phyloP scores from a whole-genome alignment of 768 basidiomycete species.

The Lentinula sp. region DNA sequence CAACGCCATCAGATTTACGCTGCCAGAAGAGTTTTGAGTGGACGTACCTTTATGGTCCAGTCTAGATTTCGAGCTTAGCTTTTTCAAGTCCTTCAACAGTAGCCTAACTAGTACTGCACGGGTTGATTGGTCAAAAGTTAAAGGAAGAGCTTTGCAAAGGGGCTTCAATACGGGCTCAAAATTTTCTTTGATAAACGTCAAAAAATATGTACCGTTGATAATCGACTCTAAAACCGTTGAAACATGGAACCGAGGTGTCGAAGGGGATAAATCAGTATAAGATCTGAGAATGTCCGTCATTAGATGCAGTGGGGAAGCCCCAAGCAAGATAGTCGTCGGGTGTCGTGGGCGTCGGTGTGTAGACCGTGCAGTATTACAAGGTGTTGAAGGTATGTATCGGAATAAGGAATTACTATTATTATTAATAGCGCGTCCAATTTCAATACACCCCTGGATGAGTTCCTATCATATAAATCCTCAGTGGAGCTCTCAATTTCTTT shows the following conservation, averaged over 20 bases:
- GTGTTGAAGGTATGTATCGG: background rate
- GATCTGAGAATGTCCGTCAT: conserved; percentile 44
- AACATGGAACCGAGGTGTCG: conserved; percentile 41
- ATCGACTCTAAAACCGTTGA: conserved; percentile 43
- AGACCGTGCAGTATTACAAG: background rate
- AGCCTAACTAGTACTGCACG: conserved; percentile 49
- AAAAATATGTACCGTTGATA: conserved; percentile 32
- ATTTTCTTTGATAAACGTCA: too few species aligned
- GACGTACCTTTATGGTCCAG: conserved; percentile 51
- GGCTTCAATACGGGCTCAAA: background rate
- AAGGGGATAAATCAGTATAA: conserved; percentile 42
- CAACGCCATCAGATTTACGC: conserved; percentile 2
- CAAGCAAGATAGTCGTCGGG: background rate
- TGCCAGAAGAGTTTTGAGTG: background rate
- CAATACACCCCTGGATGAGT: background rate
- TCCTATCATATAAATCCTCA: background rate
- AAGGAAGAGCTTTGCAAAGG: conserved; percentile 33
- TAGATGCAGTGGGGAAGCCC: background rate
- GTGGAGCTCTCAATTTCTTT: background rate
- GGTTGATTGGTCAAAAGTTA: conserved; percentile 38
- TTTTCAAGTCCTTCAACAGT: conserved; percentile 56
- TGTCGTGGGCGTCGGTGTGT: background rate
- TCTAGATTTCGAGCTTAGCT: conserved; percentile 35
- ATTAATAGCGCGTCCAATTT: background rate
- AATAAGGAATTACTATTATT: background rate